These are phyloP conservation scores for Volvox reticuliferus DNA, from an alignment of 139 green algal genomes.

Conservation along the genomic window DNA sequence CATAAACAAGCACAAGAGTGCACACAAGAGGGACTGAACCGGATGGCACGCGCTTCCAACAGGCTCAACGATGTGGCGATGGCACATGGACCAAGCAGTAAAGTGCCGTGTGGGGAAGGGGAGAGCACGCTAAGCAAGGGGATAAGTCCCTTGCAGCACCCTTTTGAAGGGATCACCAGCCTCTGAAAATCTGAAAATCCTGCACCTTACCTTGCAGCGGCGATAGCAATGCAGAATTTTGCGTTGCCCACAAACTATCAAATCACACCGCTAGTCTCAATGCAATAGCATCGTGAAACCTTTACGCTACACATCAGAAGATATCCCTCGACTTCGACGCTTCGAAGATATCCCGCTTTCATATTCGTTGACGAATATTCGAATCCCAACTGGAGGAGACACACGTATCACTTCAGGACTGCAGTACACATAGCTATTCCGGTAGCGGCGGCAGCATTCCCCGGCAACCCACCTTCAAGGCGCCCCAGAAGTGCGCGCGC, in stretches of 20 bases:
- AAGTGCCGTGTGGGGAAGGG: not conserved
- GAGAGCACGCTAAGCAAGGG: not conserved
- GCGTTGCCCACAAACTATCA: too few species aligned
- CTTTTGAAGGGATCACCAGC: not conserved
- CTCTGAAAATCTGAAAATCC: too few species aligned
- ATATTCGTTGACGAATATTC: not conserved
- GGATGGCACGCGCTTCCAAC: not conserved
- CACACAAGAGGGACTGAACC: not conserved
- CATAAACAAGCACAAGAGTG: not conserved
- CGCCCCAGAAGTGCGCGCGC: slow-evolving; percentile 79
- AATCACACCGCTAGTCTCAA: too few species aligned
- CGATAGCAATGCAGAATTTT: too few species aligned
- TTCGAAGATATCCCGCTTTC: not conserved
- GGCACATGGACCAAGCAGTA: not conserved
- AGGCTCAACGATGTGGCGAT: not conserved
- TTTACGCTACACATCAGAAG: too few species aligned
- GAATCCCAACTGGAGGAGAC: not conserved
- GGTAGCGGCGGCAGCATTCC: not conserved
- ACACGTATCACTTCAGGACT: not conserved
- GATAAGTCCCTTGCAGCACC: not conserved
- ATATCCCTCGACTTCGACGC: too few species aligned
- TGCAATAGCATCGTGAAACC: too few species aligned
- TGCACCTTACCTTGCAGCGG: too few species aligned
- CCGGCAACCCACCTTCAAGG: slow-evolving; percentile 66
- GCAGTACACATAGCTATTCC: too few species aligned